Evolutionary conservation across 1,139 yeast species (phyloP), one percentile per base, ranked within the genome.

Genomic region (Trichomonascaceae sp.): DNA sequence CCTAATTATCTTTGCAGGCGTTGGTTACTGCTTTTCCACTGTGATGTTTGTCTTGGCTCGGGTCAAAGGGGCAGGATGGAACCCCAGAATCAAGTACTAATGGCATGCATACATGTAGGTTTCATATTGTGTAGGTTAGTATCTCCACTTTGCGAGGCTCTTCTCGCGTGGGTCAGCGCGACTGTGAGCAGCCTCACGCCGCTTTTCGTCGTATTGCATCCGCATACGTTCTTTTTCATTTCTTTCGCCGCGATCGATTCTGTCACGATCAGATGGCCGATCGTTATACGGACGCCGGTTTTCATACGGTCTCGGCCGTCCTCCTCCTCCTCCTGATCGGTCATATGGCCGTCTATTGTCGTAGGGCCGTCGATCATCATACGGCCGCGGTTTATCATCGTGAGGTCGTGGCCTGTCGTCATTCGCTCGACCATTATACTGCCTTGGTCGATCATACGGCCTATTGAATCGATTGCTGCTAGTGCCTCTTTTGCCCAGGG

Each of bases 1-100:
- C 3, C 42, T 56, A 28, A 51, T 56, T 16, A 33, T 52, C 4
- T 56, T 56, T 40, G 35, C 51, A n/a, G 57, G 55, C 1, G 33
- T 43, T 3, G 46, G 49, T 15, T 56, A 56, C 33, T 26, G 52
- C 2, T 38, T 39, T 2, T 57, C 55, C 1, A 36, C 49, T 2
- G 17, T 39, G 5, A 37, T 43, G 28, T 54, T 51, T 35, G 28
- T 43, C 5, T 26, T 43, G 8, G 54, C 57, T 9, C 38, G 56
- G 14, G 31, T 43, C 18, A 37, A 34, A 5, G 56, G 51, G 4
- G 54, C 44, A 1, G 54, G 57, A 5, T 40, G 46, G 46, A 40
- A 40, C 20, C 36, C 41, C 17, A 36, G 29, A 22, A 38, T 34
- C 8, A 36, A 41, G 8, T 45, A 43, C 32, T 44, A 36, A 30